Conservation (phyloP, 768 basidiomycete genomes). For the Pisolithus sp. region DNA sequence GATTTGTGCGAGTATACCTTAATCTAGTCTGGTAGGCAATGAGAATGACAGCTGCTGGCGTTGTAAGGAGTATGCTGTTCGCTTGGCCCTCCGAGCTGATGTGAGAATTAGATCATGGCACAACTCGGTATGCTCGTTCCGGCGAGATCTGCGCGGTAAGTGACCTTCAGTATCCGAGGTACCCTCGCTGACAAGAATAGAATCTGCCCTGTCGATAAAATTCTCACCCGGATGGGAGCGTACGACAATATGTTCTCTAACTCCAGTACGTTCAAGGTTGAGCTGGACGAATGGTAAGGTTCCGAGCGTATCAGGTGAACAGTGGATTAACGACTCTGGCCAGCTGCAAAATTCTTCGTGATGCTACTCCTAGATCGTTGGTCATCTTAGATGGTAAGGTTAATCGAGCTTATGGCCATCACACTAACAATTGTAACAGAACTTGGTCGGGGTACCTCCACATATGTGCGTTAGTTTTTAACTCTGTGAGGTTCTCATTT, state of each 20-base stretch:
- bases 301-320: neutral
- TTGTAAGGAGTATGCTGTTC: slow-evolving; percentile 42
- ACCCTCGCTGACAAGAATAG: slow-evolving; percentile 31
- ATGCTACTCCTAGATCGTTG: slow-evolving; percentile 89
- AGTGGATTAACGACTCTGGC: neutral
- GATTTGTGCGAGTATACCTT: neutral
- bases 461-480: slow-evolving; percentile 51
- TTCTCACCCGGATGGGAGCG: slow-evolving; percentile 96
- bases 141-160: slow-evolving; percentile 69
- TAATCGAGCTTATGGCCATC: neutral
- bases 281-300: slow-evolving; percentile 88
- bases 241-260: slow-evolving; percentile 97
- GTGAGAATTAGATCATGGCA: slow-evolving; percentile 67
- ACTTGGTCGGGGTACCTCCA: slow-evolving; percentile 92
- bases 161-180: neutral
- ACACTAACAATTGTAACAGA: slow-evolving; percentile 41
- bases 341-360: slow-evolving; percentile 88
- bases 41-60: slow-evolving; percentile 93
- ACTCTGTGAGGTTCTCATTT: slow-evolving; percentile 8
- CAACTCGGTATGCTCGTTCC: slow-evolving; percentile 96
- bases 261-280: slow-evolving; percentile 96
- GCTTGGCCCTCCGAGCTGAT: neutral
- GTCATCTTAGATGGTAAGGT: slow-evolving; percentile 88
- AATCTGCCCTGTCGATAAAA: slow-evolving; percentile 83
- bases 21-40: slow-evolving; percentile 45